Base-by-base conservation (phyloP, 176 grass and related monocot genomes). In the Bothriochloa decipiens region DNA sequence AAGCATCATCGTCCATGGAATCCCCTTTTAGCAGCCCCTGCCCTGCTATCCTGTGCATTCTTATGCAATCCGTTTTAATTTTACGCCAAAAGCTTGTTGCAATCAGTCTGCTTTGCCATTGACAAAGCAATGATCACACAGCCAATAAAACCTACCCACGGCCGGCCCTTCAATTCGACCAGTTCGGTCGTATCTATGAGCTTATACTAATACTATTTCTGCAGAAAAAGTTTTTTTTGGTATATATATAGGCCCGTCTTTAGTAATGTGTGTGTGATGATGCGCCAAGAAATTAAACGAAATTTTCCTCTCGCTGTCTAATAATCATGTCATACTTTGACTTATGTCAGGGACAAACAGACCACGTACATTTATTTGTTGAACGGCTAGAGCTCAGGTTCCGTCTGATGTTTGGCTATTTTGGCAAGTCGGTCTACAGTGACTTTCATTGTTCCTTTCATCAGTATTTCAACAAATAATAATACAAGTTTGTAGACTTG, bases 291-390 rank as follows among this genome's bases (percentile, higher is more conserved):
- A 74, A n/a, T n/a, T n/a, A n/a, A 68, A 62, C 12, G 4, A 25
- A 10, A n/a, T 74, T 86, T 13, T 57, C 82, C 76, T 65, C 47
- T 90, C 60, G 58, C 60, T 74, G 22, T 83, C 84, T 40, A 28
- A 20, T 86, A 57, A 77, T 83, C 66, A 74, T 76, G 74, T 74
- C 16, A 61, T 68, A 60, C 72, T 67, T 79, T 23, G 47, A 79
- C 67, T 33, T 23, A 74, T 73, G 22, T 7, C 13, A 78, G 80
- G 69, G 74, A 22, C 22, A 78, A 90, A 63, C 28, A 12, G 36
- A 22, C 83, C 33, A 55, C 32, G 49, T 82, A 77, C 20, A 65
- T 73, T 86, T 86, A 82, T 72, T 77, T 57, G 72, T 77, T 82
- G 65, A 82, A 81, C 72, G 61, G 20, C 47, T 14, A n/a, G 2